These are phyloP conservation scores for Trichocomaceae sp. DNA, from an alignment of 2,329 filamentous ascomycete genomes.

Conservation along the genomic window DNA sequence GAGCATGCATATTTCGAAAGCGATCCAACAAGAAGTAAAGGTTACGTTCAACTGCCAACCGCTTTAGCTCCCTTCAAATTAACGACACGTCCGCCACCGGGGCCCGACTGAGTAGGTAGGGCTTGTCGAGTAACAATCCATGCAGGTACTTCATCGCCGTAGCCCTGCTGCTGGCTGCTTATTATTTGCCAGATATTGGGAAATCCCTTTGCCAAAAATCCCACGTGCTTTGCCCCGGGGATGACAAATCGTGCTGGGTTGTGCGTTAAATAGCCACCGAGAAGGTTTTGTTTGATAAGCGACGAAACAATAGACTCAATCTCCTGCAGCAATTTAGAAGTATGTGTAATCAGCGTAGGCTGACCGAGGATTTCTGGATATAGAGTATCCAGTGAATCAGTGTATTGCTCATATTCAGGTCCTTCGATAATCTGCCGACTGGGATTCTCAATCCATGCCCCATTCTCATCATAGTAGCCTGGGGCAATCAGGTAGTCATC, in stretches of 20 bases:
- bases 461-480: constrained; percentile 29
- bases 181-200: constrained; percentile 67
- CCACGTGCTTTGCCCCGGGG: constrained; percentile 54
- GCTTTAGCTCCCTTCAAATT: constrained; percentile 52
- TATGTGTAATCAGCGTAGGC: constrained; percentile 14
- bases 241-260: constrained; percentile 72
- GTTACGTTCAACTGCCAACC: constrained; percentile 33
- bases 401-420: constrained; percentile 24
- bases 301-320: constrained; percentile 73
- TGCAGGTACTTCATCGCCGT: constrained; percentile 59
- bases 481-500: constrained; percentile 32
- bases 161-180: constrained; percentile 52
- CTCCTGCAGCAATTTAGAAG: constrained; percentile 49
- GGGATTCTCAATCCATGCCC: constrained; percentile 23
- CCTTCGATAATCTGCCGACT: constrained; percentile 23
- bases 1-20: not conserved
- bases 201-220: constrained; percentile 50
- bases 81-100: constrained; percentile 49
- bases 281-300: constrained; percentile 70
- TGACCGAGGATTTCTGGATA: constrained; percentile 50
- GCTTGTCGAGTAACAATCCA: constrained; percentile 54
- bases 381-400: constrained; percentile 40
- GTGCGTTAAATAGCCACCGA: constrained; percentile 80
- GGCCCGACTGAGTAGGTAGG: constrained; percentile 12
- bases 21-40: not conserved